Conservation (phyloP, 1,284 basidiomycete genomes). For the Rhodotorula sp. region DNA sequence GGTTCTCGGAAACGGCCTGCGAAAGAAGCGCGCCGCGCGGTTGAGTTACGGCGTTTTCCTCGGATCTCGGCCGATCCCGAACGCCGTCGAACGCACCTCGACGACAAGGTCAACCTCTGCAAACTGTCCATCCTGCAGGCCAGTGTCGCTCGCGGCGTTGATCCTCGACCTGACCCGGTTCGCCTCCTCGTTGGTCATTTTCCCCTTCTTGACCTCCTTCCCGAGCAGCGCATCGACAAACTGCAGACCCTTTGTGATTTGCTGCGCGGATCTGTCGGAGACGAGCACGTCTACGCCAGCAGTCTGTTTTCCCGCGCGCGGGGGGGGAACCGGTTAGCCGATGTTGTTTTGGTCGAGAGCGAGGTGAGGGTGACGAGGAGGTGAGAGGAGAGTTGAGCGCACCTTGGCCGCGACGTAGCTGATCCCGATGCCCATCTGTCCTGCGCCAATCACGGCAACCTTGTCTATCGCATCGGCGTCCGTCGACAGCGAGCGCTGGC, state of each 20-base stretch:
- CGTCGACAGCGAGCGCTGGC: neutral
- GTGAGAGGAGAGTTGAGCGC: no score
- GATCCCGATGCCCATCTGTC: slow-evolving; percentile 81
- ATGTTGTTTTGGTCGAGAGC: slow-evolving; percentile 38
- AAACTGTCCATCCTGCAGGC: slow-evolving; percentile 55
- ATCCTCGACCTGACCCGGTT: slow-evolving; percentile 70
- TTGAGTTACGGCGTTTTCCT: neutral
- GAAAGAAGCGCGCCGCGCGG: no score
- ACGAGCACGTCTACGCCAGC: slow-evolving; percentile 73
- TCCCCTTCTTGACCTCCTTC: slow-evolving; percentile 84
- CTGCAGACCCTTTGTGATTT: slow-evolving; percentile 66
- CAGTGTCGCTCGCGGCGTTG: slow-evolving; percentile 57
- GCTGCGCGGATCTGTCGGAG: slow-evolving; percentile 64
- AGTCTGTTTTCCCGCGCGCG: slow-evolving; percentile 10
- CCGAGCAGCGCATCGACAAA: slow-evolving; percentile 73
- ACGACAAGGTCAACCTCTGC: slow-evolving; percentile 83
- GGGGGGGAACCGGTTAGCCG: slow-evolving; percentile 1
- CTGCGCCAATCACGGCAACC: slow-evolving; percentile 45
- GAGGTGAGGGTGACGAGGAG: slow-evolving; percentile 29
- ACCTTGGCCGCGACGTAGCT: slow-evolving; percentile 74
- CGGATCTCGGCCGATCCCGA: neutral
- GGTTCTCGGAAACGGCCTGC: slow-evolving; percentile 84
- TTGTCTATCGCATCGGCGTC: slow-evolving; percentile 1
- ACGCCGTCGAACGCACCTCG: slow-evolving; percentile 59
- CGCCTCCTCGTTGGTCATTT: slow-evolving; percentile 65